Evolutionary conservation across 2,329 filamentous ascomycete genomes (phyloP).

Genomic region (Calonectria crousiana): DNA sequence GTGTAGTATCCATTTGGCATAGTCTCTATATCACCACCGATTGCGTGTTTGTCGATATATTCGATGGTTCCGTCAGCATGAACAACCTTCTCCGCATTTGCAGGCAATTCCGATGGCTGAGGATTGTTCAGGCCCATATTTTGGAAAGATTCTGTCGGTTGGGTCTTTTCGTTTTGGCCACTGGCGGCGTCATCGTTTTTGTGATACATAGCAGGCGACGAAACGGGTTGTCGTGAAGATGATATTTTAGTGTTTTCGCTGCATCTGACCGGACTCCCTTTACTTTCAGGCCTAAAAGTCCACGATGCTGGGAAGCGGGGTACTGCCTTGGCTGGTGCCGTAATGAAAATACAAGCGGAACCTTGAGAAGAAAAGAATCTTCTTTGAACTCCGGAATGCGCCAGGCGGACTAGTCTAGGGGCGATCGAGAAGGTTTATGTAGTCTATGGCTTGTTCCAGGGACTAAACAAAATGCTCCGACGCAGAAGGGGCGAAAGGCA

Average conservation of each 20-base stretch:
- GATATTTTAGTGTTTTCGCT: background rate
- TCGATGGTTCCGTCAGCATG: conserved; percentile 57
- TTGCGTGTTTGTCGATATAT: conserved; percentile 54
- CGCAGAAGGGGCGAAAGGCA: background rate
- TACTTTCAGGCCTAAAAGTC: background rate
- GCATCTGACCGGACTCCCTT: background rate
- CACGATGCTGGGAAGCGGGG: conserved; percentile 21
- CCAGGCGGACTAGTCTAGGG: conserved; percentile 5
- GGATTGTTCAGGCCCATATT: conserved; percentile 26
- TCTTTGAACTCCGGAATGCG: background rate
- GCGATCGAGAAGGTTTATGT: conserved; percentile 25
- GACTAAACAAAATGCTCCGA: background rate
- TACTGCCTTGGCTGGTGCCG: background rate
- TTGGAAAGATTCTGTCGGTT: conserved; percentile 1
- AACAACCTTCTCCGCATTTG: conserved; percentile 45
- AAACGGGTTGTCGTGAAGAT: background rate
- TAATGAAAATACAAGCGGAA: background rate
- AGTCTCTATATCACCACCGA: conserved; percentile 54
- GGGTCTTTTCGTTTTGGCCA: conserved; percentile 14
- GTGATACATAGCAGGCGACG: conserved; percentile 9
- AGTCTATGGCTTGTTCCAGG: background rate
- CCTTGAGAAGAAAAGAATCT: background rate
- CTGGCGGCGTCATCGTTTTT: conserved; percentile 10
- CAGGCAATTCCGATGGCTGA: conserved; percentile 1
- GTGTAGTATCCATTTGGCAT: conserved; percentile 57